Evolutionary conservation across 2,329 filamentous ascomycete species (phyloP).

Genomic region (Chaetomium sp.): DNA sequence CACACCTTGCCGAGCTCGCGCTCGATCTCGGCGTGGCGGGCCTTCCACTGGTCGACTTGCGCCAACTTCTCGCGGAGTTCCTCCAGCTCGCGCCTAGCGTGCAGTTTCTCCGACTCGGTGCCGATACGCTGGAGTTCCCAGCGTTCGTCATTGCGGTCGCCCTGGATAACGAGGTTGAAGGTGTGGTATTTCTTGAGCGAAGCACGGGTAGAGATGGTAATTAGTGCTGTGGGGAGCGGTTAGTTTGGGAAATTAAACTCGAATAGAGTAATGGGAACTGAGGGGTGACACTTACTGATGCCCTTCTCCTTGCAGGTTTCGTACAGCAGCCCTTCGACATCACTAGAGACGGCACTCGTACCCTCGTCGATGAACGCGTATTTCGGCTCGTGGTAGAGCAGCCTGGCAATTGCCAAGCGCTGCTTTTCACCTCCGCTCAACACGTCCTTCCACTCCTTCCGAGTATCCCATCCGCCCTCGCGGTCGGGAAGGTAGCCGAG

Average conservation of each 20-base stretch:
- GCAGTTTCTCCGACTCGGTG: conserved; percentile 85
- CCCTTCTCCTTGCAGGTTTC: conserved; percentile 88
- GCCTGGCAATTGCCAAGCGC: conserved; percentile 79
- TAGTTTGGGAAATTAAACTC: conserved; percentile 16
- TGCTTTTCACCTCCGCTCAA: conserved; percentile 98
- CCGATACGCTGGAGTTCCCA: conserved; percentile 95
- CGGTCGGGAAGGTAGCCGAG: conserved; percentile 85
- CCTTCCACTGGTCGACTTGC: conserved; percentile 80
- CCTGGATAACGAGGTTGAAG: conserved; percentile 78
- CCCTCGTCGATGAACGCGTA: conserved; percentile 96
- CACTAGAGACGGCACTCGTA: conserved; percentile 86
- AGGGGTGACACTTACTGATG: conserved; percentile 61
- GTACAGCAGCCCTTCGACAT: conserved; percentile 90
- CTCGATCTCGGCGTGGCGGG: conserved; percentile 73
- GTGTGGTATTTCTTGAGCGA: conserved; percentile 95
- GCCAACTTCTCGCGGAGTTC: conserved; percentile 74
- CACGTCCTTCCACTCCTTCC: conserved; percentile 98
- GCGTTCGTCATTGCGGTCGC: conserved; percentile 72
- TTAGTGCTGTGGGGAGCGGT: conserved; percentile 54
- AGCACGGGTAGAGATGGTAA: conserved; percentile 91
- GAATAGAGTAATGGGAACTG: background rate
- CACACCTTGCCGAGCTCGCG: conserved; percentile 63
- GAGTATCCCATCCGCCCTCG: conserved; percentile 93
- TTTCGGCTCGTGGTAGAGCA: conserved; percentile 89
- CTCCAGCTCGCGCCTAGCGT: conserved; percentile 82